Base-by-base conservation (phyloP, 2,329 filamentous ascomycete species). In the Talaromyces sp. region DNA sequence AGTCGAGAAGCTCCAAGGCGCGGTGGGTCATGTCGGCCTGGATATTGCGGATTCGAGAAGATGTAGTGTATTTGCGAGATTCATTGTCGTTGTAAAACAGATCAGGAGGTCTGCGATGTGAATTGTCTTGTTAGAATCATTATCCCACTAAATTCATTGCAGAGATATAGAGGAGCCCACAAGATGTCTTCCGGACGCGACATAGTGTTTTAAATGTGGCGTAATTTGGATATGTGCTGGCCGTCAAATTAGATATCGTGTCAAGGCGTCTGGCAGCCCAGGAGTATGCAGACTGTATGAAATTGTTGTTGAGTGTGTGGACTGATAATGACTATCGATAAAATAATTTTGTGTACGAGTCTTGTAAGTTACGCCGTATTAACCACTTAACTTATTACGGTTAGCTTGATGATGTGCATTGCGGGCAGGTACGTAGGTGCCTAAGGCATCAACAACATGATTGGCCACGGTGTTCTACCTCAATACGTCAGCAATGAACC, bases 1-100 rank as follows among this genome's bases (percentile, higher is more conserved):
- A 88, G 71, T 91, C 84, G 68, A 99, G 91, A 17, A 99, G 89
- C 72, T 94, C 88, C 64, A 99, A 89, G 35, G 94, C 94, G 60
- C 94, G 90, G 67, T 91, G 84, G 29, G 94, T 96, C 94, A 99
- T 99, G 64, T 87, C 85, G 0, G 92, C 89, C 76, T 99, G 94
- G 68, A 99, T 96, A 68, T 90, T 92, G 70, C 94, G 91, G 72
- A 99, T 97, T 65, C 94, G 91, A 4, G 92, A 96, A 65, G 88
- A 93, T 4, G 93, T 97, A 9, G 94, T 97, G 81, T 99, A 99
- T 82, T 97, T 97, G 74, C 90, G 89, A 32, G 94, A 93, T 81
- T 97, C 93, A 75, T 83, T 82, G 79, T 97, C 93, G 81, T 97
- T 89, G 83, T 99, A 99, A 81, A 96, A 95, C 72, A 97, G 88